phyloP scores from a whole-genome alignment of 768 basidiomycete species.

The Leccinum rimulosum region DNA sequence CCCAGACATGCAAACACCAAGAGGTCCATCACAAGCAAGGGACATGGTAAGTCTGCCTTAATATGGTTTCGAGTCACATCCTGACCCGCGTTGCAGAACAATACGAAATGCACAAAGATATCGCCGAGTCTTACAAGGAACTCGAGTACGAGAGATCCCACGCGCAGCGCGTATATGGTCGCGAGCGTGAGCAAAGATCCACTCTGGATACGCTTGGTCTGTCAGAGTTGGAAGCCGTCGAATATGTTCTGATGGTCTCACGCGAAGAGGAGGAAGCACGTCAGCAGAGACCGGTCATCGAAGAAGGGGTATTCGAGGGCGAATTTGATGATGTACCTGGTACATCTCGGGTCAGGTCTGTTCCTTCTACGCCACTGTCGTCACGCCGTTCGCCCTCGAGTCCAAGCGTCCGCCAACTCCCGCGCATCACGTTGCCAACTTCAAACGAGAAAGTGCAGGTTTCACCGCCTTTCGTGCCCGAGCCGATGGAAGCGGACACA shows the following conservation, averaged over 20 bases:
- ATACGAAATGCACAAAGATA: constrained; percentile 59
- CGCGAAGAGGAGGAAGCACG: constrained; percentile 59
- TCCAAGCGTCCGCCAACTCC: constrained; percentile 27
- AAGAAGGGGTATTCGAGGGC: constrained; percentile 57
- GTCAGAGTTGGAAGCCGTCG: constrained; percentile 70
- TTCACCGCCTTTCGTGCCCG: constrained; percentile 46
- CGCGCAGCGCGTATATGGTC: constrained; percentile 38
- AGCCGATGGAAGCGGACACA: constrained; percentile 55
- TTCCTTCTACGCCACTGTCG: constrained; percentile 5
- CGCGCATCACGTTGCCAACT: constrained; percentile 23
- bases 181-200: constrained; percentile 56
- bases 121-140: constrained; percentile 54
- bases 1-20: constrained; percentile 27
- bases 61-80: not conserved
- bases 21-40: constrained; percentile 38
- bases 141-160: constrained; percentile 49
- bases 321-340: constrained; percentile 35
- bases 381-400: constrained; percentile 18
- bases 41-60: constrained; percentile 39
- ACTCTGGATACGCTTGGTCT: constrained; percentile 65
- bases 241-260: constrained; percentile 83
- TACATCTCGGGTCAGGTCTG: constrained; percentile 10
- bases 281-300: constrained; percentile 21
- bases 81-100: constrained; percentile 44
- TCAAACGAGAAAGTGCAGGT: constrained; percentile 57